These are phyloP conservation scores for Gynochthodes officinalis DNA, from an alignment of 257 asterid genomes.

Conservation along the genomic window DNA sequence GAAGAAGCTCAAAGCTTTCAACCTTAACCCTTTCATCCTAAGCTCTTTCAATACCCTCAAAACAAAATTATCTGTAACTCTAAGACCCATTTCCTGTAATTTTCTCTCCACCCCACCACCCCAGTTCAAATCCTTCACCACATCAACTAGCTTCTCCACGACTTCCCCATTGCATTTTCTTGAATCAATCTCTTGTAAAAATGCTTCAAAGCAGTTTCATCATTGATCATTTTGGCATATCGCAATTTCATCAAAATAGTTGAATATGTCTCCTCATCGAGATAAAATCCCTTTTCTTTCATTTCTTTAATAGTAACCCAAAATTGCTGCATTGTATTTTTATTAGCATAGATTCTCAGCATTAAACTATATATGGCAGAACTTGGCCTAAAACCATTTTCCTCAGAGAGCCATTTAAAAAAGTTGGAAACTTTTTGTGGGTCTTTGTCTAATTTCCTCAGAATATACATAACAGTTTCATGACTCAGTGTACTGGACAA, in stretches of 20 bases:
- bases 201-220: constrained; percentile 67
- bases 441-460: constrained; percentile 69
- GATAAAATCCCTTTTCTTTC: constrained; percentile 69
- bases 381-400: constrained; percentile 68
- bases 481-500: constrained; percentile 42
- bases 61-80: constrained; percentile 58
- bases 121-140: constrained; percentile 50
- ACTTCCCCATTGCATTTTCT: constrained; percentile 59
- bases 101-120: constrained; percentile 49
- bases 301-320: constrained; percentile 73
- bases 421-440: constrained; percentile 56
- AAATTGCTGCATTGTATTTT: constrained; percentile 59
- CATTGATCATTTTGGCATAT: constrained; percentile 58
- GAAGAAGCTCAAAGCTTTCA: constrained; percentile 62
- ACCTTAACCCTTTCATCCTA: constrained; percentile 46
- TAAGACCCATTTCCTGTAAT: constrained; percentile 47
- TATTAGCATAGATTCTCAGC: constrained; percentile 68
- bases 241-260: constrained; percentile 46
- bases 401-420: constrained; percentile 55
- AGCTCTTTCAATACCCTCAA: constrained; percentile 81
- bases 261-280: constrained; percentile 74
- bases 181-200: constrained; percentile 63
- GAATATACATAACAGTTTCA: constrained; percentile 59
- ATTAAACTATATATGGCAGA: constrained; percentile 67
- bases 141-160: constrained; percentile 59